A percentile compares a stretch with the other conserved stretches of the same genome.
phyloP scores from a whole-genome alignment of 2,329 filamentous ascomycete species.

The Calonectria hawksworthii region DNA sequence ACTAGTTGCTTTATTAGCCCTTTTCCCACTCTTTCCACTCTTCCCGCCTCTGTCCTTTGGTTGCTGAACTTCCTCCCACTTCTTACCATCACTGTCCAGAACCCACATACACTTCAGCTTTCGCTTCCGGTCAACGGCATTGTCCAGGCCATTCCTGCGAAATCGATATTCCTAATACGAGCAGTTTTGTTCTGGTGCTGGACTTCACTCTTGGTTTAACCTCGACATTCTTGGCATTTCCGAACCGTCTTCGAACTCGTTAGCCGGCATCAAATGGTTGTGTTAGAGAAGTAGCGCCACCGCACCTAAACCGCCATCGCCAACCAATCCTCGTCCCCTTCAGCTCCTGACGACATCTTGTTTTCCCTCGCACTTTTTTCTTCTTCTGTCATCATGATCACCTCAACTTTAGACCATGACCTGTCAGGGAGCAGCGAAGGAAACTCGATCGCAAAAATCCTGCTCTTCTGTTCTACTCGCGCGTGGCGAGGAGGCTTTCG shows the following conservation, averaged over 20 bases:
- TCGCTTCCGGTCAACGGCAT: neutral
- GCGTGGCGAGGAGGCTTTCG: slow-evolving; percentile 55
- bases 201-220: neutral
- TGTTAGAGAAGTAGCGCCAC: neutral
- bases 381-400: slow-evolving; percentile 36
- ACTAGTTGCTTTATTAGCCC: neutral
- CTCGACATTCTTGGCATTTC: neutral
- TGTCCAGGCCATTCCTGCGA: neutral
- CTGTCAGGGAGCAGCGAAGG: slow-evolving; percentile 33
- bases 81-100: neutral
- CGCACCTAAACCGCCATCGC: slow-evolving; percentile 5
- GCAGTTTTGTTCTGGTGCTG: neutral
- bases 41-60: neutral
- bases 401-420: slow-evolving; percentile 40
- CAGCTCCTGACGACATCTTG: neutral
- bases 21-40: neutral
- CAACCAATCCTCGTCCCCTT: neutral
- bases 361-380: neutral
- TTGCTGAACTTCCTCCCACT: neutral
- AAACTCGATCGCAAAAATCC: slow-evolving; percentile 44
- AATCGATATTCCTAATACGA: neutral
- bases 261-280: slow-evolving; percentile 7
- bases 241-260: neutral
- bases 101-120: neutral
- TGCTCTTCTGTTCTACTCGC: slow-evolving; percentile 57